phyloP scores from a whole-genome alignment of 2,329 filamentous ascomycete genomes.

The Talaromyces sp. region DNA sequence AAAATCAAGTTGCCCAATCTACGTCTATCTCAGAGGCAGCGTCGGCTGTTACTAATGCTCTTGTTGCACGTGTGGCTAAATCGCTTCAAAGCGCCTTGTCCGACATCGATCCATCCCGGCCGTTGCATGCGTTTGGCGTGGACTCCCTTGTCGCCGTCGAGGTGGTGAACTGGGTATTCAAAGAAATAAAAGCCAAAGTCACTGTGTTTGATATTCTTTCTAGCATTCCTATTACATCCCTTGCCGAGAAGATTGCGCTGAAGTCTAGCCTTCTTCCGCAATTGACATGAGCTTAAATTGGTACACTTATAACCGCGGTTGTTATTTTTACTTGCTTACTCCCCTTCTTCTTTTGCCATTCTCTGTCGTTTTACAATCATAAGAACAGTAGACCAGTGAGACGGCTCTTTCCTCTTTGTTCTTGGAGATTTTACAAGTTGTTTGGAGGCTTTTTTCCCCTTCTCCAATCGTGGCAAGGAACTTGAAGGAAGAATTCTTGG shows the following conservation, averaged over 20 bases:
- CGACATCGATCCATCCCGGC: conserved; percentile 1
- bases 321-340: neutral
- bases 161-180: conserved; percentile 15
- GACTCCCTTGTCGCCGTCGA: conserved; percentile 18
- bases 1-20: neutral
- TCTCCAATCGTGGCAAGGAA: neutral
- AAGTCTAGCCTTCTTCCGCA: neutral
- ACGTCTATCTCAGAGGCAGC: neutral
- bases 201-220: conserved; percentile 29
- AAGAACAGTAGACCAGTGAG: neutral
- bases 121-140: neutral
- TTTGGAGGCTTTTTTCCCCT: neutral
- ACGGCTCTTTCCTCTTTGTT: neutral
- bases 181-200: conserved; percentile 12
- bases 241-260: neutral
- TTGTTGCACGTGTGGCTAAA: neutral
- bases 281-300: neutral
- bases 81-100: neutral
- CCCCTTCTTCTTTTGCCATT: neutral
- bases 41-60: neutral
- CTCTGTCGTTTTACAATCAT: neutral
- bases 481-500: neutral
- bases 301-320: neutral
- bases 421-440: neutral
- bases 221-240: neutral